Conservation (phyloP, 2,329 filamentous ascomycete genomes). For the Xylaria sp. region DNA sequence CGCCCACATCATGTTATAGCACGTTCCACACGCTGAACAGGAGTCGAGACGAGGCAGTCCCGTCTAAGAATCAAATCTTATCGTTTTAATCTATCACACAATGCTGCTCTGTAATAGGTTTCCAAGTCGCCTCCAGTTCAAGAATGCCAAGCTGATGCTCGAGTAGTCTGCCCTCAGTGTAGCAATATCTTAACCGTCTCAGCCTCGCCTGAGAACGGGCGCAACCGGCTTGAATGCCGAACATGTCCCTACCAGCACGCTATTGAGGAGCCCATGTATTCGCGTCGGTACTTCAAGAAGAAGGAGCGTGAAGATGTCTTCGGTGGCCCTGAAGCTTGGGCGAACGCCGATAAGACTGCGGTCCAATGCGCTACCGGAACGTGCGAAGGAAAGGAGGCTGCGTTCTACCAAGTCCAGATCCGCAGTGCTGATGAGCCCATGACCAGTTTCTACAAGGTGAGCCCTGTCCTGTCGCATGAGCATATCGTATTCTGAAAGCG, state of each 20-base stretch:
- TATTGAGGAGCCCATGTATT: slow-evolving; percentile 81
- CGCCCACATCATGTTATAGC: slow-evolving; percentile 42
- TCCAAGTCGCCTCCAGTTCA: background rate
- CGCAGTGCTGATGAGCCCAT: slow-evolving; percentile 98
- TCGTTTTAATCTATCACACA: slow-evolving; percentile 39
- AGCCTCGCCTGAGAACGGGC: slow-evolving; percentile 60
- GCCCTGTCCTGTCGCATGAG: slow-evolving; percentile 26
- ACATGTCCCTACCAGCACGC: slow-evolving; percentile 94
- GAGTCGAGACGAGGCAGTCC: slow-evolving; percentile 8
- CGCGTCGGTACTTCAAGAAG: slow-evolving; percentile 84
- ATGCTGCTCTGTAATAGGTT: slow-evolving; percentile 74
- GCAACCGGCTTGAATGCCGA: slow-evolving; percentile 92
- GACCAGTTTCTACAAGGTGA: slow-evolving; percentile 92
- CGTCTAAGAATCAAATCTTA: background rate
- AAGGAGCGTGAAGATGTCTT: slow-evolving; percentile 92
- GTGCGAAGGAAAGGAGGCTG: slow-evolving; percentile 86
- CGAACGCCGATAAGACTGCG: slow-evolving; percentile 86
- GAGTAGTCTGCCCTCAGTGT: slow-evolving; percentile 79
- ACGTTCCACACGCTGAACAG: slow-evolving; percentile 7
- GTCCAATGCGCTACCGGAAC: slow-evolving; percentile 84
- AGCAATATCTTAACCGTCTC: slow-evolving; percentile 85
- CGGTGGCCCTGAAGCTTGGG: slow-evolving; percentile 88
- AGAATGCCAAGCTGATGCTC: slow-evolving; percentile 24
- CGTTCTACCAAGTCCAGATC: slow-evolving; percentile 97
- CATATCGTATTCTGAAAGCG: slow-evolving; percentile 8